Base-by-base conservation (phyloP, 2,329 filamentous ascomycete genomes). In the Arthroderma sp. region DNA sequence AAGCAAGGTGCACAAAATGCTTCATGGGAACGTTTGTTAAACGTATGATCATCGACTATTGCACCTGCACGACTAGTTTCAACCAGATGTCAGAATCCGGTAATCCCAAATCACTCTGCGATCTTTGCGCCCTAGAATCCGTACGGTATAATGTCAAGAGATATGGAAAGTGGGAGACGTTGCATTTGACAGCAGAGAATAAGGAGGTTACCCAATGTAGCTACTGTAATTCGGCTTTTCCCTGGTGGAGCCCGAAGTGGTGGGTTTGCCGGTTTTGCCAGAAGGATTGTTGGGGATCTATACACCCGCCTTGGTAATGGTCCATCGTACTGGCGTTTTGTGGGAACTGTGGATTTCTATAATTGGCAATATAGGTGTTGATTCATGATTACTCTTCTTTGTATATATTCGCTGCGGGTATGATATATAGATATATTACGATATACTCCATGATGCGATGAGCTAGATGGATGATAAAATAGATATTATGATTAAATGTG, bases 251-350 rank as follows among this genome's bases (percentile, higher is more conserved):
- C 37, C 42, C 33, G 36, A 30, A 28, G 29, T 44, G 42, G 42
- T 44, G 42, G 42, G 28, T 38, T 29, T 44, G 42, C 29, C 6
- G 10, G 9, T n/a, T 4, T n/a, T 44, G 42, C 31, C 6, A 7
- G 11, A 1, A 11, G 15, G 42, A 44, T 15, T 44, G 42, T 31
- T 28, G 11, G 5, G 34, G 37, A 15, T 1, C 28, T 7, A 7
- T 38, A 4, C 42, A 44, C 38, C 42, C 36, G 7, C 15, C 42
- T 11, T 44, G 42, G 42, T 22, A 34, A 2, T 44, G 36, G n/a
- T 15, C 8, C 2, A 34, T 34, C 11, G 3, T 34, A 11, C 3
- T 34, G 32, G 32, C 2, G 8, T 34, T 34, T 34, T 2, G 32
- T 34, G 8, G 8, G 32, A 11, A 2, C 3, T 11, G 8, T 34